Evolutionary conservation across 2,329 filamentous ascomycete genomes (phyloP).

Genomic region (Exophiala bonariae): DNA sequence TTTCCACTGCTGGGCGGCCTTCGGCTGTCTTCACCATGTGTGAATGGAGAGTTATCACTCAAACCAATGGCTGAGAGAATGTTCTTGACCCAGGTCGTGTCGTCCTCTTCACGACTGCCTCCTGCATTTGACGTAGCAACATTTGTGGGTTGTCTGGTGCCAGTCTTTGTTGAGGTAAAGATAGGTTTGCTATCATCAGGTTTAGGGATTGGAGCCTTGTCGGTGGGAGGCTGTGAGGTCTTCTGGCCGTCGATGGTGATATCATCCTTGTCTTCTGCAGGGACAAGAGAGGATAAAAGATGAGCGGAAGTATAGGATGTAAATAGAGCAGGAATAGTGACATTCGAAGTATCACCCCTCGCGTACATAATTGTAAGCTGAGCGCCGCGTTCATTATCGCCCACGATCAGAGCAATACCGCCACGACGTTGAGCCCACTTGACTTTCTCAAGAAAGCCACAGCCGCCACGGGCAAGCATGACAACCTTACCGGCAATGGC

Average conservation of each 20-base stretch:
- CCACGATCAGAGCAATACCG: slow-evolving; percentile 85
- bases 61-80: slow-evolving; percentile 47
- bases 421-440: slow-evolving; percentile 95
- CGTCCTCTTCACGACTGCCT: slow-evolving; percentile 28
- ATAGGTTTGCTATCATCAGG: slow-evolving; percentile 30
- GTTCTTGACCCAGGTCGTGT: slow-evolving; percentile 47
- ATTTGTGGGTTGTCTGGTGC: slow-evolving; percentile 22
- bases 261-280: slow-evolving; percentile 60
- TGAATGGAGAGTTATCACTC: slow-evolving; percentile 31
- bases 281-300: slow-evolving; percentile 82
- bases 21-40: slow-evolving; percentile 52
- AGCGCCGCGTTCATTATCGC: slow-evolving; percentile 86
- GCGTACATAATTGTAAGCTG: slow-evolving; percentile 97
- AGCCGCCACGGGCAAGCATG: slow-evolving; percentile 85
- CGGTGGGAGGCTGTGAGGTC: slow-evolving; percentile 4
- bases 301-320: slow-evolving; percentile 94
- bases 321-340: slow-evolving; percentile 91
- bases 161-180: slow-evolving; percentile 30
- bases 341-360: slow-evolving; percentile 90
- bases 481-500: slow-evolving; percentile 94
- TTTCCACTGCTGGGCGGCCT: slow-evolving; percentile 72
- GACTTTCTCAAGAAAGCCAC: slow-evolving; percentile 94
- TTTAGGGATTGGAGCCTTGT: slow-evolving; percentile 14
- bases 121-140: slow-evolving; percentile 12
- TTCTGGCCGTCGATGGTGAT: slow-evolving; percentile 28